These are phyloP conservation scores for Naganishia antarctica DNA, from an alignment of 768 basidiomycete genomes.

Conservation along the genomic window DNA sequence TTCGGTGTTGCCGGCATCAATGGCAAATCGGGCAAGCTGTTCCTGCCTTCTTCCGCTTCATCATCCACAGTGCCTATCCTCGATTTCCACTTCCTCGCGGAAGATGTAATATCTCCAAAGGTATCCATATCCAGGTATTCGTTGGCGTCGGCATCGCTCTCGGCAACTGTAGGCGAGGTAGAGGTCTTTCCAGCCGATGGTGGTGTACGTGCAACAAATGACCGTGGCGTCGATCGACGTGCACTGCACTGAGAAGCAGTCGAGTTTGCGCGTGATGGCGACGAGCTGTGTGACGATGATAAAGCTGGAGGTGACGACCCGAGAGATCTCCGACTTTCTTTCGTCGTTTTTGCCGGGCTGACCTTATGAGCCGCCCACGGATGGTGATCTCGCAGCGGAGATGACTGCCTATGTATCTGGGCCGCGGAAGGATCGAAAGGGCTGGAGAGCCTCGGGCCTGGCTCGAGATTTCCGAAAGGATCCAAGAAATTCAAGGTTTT, in stretches of 20 bases:
- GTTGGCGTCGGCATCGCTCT: not conserved
- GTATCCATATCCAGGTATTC: not conserved
- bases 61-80: not conserved
- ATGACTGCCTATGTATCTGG: not conserved
- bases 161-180: not conserved
- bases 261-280: constrained; percentile 5
- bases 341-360: not conserved
- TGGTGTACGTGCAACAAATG: not conserved
- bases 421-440: constrained; percentile 4
- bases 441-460: not conserved
- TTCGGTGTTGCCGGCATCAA: constrained; percentile 16
- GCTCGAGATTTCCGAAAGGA: not conserved
- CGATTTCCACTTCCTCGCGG: not conserved
- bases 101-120: not conserved
- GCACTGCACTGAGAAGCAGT: not conserved
- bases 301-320: constrained; percentile 1
- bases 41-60: constrained; percentile 20
- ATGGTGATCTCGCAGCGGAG: not conserved
- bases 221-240: not conserved
- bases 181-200: not conserved
- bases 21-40: constrained; percentile 24
- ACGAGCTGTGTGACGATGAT: constrained; percentile 1
- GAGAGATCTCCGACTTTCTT: not conserved
- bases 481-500: not conserved
- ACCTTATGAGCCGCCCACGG: not conserved